These are phyloP conservation scores for Thymus mandschuricus DNA, from an alignment of 257 asterid species.

Conservation along the genomic window DNA sequence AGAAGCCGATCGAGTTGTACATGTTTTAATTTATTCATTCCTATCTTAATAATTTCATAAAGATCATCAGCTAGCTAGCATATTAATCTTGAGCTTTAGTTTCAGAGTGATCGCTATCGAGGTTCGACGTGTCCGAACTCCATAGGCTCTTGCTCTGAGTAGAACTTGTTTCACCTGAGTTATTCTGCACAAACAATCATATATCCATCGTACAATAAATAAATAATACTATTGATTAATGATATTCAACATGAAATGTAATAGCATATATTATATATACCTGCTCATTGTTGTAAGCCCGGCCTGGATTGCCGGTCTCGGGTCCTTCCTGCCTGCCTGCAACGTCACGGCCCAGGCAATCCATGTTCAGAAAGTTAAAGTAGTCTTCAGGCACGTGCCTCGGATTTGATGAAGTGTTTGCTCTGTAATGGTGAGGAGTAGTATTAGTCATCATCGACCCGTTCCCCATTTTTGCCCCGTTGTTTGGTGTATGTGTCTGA, in stretches of 20 bases:
- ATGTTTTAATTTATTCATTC: no score
- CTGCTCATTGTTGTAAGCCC: slow-evolving; percentile 32
- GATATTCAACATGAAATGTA: no score
- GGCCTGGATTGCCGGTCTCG: slow-evolving; percentile 10
- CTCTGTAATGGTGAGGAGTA: background rate
- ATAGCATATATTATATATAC: background rate
- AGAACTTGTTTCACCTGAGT: slow-evolving; percentile 16
- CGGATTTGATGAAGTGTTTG: background rate
- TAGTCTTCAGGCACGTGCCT: slow-evolving; percentile 30
- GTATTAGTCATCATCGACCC: slow-evolving; percentile 8
- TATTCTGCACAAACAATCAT: slow-evolving; percentile 19
- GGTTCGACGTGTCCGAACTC: slow-evolving; percentile 43
- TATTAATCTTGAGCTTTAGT: background rate
- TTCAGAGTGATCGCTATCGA: slow-evolving; percentile 40
- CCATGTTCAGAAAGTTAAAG: slow-evolving; percentile 33
- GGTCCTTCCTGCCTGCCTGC: slow-evolving; percentile 21
- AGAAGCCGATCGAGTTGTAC: background rate
- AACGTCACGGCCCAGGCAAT: slow-evolving; percentile 21
- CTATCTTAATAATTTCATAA: background rate
- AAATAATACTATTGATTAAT: no score
- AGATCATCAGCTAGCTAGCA: no score
- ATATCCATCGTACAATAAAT: no score
- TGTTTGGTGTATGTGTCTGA: background rate
- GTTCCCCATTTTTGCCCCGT: background rate
- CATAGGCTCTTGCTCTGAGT: slow-evolving; percentile 29